Base-by-base conservation (phyloP, 371 early-diverging fungal genomes). In the Mucor lusitanicus region DNA sequence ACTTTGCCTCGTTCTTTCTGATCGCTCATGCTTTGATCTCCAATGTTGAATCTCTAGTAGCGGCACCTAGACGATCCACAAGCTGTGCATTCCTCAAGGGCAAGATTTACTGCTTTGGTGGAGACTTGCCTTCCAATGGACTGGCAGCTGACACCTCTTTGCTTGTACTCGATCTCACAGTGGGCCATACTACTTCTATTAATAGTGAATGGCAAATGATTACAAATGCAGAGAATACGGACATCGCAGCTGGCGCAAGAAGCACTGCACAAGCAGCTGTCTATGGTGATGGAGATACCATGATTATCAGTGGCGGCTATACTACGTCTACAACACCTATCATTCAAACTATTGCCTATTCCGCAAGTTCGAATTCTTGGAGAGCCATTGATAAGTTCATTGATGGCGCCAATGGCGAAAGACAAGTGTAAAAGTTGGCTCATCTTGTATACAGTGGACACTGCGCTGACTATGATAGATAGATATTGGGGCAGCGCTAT, bases 371-470 rank as follows among this genome's bases (percentile, higher is more conserved):
- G 1, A 48, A 35, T 39, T 32, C 17, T 13, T 59, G 56, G 65
- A 53, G 59, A 50, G 59, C 59, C 12, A 27, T 65, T 1, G 67
- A 66, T 55, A 55, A 12, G 40, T 42, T 60, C 42, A 30, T 28
- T 28, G 28, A 61, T 19, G 25, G 25, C 5, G 25, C 2, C 19
- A 50, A 50, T 25, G 50, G 50, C 25, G 50, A 50, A 4, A 50
- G 50, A 50, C 50, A 50, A 50, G 23, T 50, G 50, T 50, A 50
- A n/a, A n/a, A 8, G 50, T 23, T 19, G 3, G n/a, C n/a, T n/a
- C n/a, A n/a, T n/a, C n/a, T n/a, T n/a, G n/a, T n/a, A n/a, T n/a
- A n/a, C n/a, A n/a, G n/a, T n/a, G n/a, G 12, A 25, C 13, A 23
- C 3, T 50, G 25, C 19, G 23, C 50, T 50, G 7, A 50, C 25